Evolutionary conservation across 768 basidiomycete genomes (phyloP), one percentile per base, ranked within the genome.

Genomic region (Hysterangium stoloniferum): DNA sequence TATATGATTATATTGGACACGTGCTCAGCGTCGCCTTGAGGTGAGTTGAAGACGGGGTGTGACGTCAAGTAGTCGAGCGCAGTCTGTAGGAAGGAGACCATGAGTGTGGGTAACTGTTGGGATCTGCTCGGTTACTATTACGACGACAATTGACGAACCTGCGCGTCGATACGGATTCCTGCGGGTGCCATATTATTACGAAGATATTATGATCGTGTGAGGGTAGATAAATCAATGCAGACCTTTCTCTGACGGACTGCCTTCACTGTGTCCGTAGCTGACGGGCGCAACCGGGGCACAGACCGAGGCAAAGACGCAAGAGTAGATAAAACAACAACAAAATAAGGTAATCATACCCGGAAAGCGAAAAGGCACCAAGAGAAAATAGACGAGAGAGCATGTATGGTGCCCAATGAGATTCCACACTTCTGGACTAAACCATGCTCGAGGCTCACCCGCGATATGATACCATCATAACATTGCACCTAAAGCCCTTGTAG

Each of bases 391-490:
- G 50, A 12, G 32, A 25, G 17, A 32, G 4, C 25, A 9, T 19
- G 4, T 45, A 33, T 31, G 31, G 29, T 36, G 46, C 53, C 48
- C 27, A 27, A 25, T 19, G 7, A 9, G 50, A 9, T 45, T 22
- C 32, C 27, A 19, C 6, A 9, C 22, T 33, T 40, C 22, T 36
- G 19, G 27, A 42, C 22, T 32, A 28, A 17, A n/a, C 34, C 25
- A n/a, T n/a, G n/a, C 17, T 24, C 19, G 20, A 44, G 15, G 65
- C 81, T 52, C 59, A 89, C 86, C 93, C 93, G 60, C 95, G 71
- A 62, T 99, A 99, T 42, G 87, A 92, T 53, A 95, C 68, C 84
- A 97, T 91, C 34, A 98, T 69, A 3, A 96, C 91, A 61, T 98
- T 97, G 64, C 92, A 96, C 13, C 88, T 75, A 79, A 91, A 82